Evolutionary conservation across 371 early-diverging fungal genomes (phyloP), one percentile per base, ranked within the genome.

Genomic region (Mortierella sp.): DNA sequence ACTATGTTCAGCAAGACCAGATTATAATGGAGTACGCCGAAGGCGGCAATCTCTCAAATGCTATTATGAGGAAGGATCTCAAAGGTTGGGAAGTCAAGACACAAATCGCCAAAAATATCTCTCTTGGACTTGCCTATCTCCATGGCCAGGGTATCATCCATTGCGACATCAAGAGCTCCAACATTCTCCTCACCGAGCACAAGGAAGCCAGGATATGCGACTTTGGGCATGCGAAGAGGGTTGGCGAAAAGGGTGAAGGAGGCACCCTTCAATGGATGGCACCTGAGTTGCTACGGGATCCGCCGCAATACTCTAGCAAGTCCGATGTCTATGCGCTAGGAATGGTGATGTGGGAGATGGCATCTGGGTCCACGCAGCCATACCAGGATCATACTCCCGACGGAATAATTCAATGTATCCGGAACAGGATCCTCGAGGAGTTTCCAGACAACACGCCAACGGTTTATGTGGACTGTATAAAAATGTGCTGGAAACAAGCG

Each of bases 341-440:
- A 15, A 34, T 57, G 57, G 57, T 57, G 7, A 57, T 57, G 57
- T 57, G 57, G 57, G 48, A 57, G 48, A 57, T 57, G 57, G 57
- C 57, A 21, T 8, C 57, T 26, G 48, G 23, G 11, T 24, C 47
- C 48, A 48, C 47, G 19, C 27, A 48, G 12, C 57, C 57, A 15
- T 57, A 42, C 57, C 30, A 48, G 24, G 57, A 19, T 3, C 57
- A 57, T 23, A 26, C 23, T 14, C 44, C 15, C 2, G 56, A 44
- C 44, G 17, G 15, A 4, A 55, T 55, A 44, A 43, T 43, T 4
- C 17, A 17, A 27, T 55, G 56, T 30, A 55, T 55, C 19, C 15
- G 9, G 23, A 43, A 43, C n/a, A 44, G 56, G 5, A 17, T 5
- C 44, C n/a, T 23, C 12, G 59, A 58, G 59, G 50, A 32, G 2